Conservation (phyloP, 768 basidiomycete species). For the Trametes gibbosa region DNA sequence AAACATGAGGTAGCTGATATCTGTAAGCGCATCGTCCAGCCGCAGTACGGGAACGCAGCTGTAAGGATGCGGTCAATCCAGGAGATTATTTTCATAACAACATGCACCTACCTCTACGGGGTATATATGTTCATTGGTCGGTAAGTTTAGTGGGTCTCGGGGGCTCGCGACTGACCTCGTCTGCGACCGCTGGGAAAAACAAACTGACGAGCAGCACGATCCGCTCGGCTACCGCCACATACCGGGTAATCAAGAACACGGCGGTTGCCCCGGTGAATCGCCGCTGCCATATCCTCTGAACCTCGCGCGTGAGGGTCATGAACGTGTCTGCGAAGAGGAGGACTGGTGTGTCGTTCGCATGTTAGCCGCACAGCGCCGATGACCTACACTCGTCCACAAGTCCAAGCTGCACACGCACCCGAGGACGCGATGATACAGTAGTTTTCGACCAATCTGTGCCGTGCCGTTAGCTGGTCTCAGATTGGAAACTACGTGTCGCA, state of each 20-base stretch:
- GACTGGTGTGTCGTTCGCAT: background rate
- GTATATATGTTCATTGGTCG: background rate
- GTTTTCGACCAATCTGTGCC: constrained; percentile 2
- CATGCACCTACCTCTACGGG: constrained; percentile 4
- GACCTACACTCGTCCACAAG: background rate
- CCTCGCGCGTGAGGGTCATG: constrained; percentile 15
- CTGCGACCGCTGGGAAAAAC: constrained; percentile 12
- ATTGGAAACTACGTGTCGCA: background rate
- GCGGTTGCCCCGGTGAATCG: constrained; percentile 18
- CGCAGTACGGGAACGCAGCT: constrained; percentile 22
- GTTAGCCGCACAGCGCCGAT: background rate
- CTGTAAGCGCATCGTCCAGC: constrained; percentile 19
- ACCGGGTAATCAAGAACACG: constrained; percentile 17
- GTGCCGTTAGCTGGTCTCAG: background rate
- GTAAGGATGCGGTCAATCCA: background rate
- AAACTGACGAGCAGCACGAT: constrained; percentile 15
- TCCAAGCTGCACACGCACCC: background rate
- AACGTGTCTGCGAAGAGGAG: constrained; percentile 12
- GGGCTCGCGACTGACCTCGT: constrained; percentile 4
- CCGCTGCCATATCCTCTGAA: constrained; percentile 18
- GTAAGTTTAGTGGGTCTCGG: background rate
- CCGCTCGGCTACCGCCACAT: constrained; percentile 17
- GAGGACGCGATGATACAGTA: constrained; percentile 16
- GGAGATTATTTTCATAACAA: too few relatives aligned
- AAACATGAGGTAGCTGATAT: constrained; percentile 19